Base-by-base conservation (phyloP, 352 stramenopile genomes). In the Hyaloperonospora arabidopsidis region DNA sequence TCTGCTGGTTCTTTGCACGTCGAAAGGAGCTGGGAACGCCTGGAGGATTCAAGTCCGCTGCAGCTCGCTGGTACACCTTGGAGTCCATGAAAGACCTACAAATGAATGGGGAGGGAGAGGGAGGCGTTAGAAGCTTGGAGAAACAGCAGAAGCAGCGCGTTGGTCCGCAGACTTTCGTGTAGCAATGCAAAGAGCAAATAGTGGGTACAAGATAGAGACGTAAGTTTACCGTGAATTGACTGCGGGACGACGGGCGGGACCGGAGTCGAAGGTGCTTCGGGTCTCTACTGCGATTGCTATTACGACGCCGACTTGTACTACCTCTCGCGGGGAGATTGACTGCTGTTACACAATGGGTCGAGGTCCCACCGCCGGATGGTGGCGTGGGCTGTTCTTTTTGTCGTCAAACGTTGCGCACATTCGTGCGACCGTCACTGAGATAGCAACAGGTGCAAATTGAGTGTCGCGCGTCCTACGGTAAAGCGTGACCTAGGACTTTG, bases 1-100 rank as follows among this genome's bases (percentile, higher is more conserved):
- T 91, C 60, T 85, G 61, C 67, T 81, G 64, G 19, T 67, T 70
- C 50, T 77, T 70, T 19, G 74, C 76, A 23, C 81, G 76, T 1
- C 76, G 70, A 50, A 91, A 91, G 10, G 80, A 91, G 56, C 76
- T 86, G 45, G 80, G 80, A 19, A 88, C 80, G 28, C 80, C 80
- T 1, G 78, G 76, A 48, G 80, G 78, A 50, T 86, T 72, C 56
- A 91, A 36, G 19, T 87, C 79, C 18, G 72, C 79, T 21, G 82
- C 72, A 19, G 80, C 80, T 40, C 80, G 76, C 57, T 87, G 75
- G 69, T 78, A 89, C 29, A 91, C 71, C 54, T 91, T 87, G 21
- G 50, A 64, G 35, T 72, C 56, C 64, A 69, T 68, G 5, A 29
- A 14, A 25, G n/a, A 47, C 34, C 21, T 19, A 34, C 40, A 36